A percentile compares a stretch with the other conserved stretches of the same genome.
Conservation (phyloP, 1,284 basidiomycete species). For the Boletellus sp. region DNA sequence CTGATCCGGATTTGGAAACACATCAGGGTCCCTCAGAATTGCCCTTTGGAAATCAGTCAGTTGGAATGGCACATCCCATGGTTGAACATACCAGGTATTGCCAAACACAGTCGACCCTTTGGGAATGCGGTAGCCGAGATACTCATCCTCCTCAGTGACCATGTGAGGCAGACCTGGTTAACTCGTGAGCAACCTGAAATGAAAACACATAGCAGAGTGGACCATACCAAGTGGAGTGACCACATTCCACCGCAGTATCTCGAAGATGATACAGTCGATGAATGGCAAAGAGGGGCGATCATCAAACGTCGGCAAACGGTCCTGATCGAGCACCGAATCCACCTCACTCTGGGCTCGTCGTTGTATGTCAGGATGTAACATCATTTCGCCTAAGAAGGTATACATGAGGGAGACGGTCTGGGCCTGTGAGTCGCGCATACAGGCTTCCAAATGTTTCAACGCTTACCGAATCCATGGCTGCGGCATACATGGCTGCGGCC, state of each 20-base stretch:
- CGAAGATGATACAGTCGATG: background rate
- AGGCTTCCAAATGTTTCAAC: background rate
- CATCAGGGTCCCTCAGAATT: background rate
- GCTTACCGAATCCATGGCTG: background rate
- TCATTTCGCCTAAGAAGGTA: background rate
- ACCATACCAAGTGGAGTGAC: background rate
- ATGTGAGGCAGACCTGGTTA: background rate
- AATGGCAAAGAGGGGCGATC: background rate
- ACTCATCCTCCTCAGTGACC: too few species aligned
- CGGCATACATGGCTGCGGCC: background rate
- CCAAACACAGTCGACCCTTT: too few species aligned
- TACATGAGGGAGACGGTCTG: background rate
- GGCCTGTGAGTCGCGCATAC: background rate
- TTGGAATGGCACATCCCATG: background rate
- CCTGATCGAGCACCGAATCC: background rate
- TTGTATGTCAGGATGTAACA: background rate
- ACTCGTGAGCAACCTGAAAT: background rate
- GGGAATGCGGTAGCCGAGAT: too few species aligned
- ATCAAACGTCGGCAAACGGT: background rate
- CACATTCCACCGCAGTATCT: background rate
- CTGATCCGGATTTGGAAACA: too few species aligned
- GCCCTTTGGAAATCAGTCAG: background rate
- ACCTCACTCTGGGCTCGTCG: background rate
- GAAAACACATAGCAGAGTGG: background rate
- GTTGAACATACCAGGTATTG: background rate